Percentiles rank a stretch among this genome's conserved stretches.
phyloP scores from a whole-genome alignment of 2,329 filamentous ascomycete genomes.

The Fusarium coffeatum region DNA sequence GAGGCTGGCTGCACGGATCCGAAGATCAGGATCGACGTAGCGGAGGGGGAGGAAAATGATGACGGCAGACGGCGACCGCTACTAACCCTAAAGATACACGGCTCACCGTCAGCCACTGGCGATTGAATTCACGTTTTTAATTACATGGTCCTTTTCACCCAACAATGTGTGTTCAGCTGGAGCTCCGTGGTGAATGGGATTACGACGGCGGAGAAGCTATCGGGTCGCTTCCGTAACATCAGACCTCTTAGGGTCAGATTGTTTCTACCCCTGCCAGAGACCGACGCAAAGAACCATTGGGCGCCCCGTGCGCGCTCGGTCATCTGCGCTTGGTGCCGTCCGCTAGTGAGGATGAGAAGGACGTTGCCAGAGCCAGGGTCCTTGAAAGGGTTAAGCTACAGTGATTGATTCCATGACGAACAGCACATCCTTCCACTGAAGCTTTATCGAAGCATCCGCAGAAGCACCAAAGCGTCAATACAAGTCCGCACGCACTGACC shows the following conservation, averaged over 20 bases:
- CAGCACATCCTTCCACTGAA: conserved; percentile 35
- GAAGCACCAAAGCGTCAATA: conserved; percentile 33
- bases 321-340: conserved; percentile 48
- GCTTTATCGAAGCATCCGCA: conserved; percentile 43
- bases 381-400: conserved; percentile 25
- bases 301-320: conserved; percentile 48
- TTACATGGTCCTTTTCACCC: conserved; percentile 6
- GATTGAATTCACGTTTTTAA: conserved; percentile 8
- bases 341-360: conserved; percentile 35
- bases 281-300: conserved; percentile 29
- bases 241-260: conserved; percentile 16
- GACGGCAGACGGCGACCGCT: conserved; percentile 34
- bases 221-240: conserved; percentile 33
- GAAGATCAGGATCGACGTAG: conserved; percentile 46
- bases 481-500: conserved; percentile 38
- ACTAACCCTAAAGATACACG: conserved; percentile 30
- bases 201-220: conserved; percentile 30
- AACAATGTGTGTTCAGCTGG: not conserved
- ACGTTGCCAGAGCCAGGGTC: conserved; percentile 36
- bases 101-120: conserved; percentile 34
- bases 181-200: conserved; percentile 16
- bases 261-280: conserved; percentile 11
- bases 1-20: conserved; percentile 43
- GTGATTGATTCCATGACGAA: conserved; percentile 37
- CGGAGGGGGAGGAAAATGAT: conserved; percentile 38